A percentile compares a stretch with the other conserved stretches of the same genome.
These are phyloP conservation scores for Cladorrhinum samala DNA, from an alignment of 495 filamentous ascomycete species.

Conservation along the genomic window DNA sequence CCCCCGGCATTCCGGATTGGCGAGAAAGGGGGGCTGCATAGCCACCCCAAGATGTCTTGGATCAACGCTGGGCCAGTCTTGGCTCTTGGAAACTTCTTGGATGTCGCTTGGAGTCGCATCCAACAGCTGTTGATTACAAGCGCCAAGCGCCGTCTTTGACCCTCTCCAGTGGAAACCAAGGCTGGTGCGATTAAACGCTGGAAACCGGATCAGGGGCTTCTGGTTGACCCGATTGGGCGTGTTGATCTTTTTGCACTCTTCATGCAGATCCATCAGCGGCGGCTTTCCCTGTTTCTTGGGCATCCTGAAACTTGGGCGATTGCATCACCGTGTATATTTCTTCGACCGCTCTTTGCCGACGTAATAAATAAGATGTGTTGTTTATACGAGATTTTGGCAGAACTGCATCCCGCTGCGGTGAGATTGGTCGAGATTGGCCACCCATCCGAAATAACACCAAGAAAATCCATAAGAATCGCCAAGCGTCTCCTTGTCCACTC, in stretches of 20 bases:
- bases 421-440: neutral
- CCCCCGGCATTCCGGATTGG: slow-evolving; percentile 8
- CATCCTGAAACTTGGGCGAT: neutral
- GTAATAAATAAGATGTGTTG: no score
- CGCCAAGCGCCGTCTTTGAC: slow-evolving; percentile 10
- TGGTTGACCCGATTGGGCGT: neutral
- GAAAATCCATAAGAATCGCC: neutral
- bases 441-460: neutral
- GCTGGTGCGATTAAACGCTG: slow-evolving; percentile 4
- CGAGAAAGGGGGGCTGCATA: slow-evolving; percentile 16
- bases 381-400: neutral
- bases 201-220: neutral
- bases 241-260: neutral
- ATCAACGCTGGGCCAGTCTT: neutral
- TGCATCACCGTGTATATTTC: neutral
- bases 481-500: neutral
- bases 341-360: no score
- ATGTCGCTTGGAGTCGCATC: neutral
- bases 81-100: slow-evolving; percentile 7
- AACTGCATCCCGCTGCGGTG: neutral
- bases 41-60: slow-evolving; percentile 21
- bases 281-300: neutral
- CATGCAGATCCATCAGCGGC: neutral
- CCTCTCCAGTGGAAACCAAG: neutral
- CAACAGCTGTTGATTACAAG: slow-evolving; percentile 9